Evolutionary conservation across 2,329 filamentous ascomycete genomes (phyloP).

Genomic region (Pezizomycotina sp.): DNA sequence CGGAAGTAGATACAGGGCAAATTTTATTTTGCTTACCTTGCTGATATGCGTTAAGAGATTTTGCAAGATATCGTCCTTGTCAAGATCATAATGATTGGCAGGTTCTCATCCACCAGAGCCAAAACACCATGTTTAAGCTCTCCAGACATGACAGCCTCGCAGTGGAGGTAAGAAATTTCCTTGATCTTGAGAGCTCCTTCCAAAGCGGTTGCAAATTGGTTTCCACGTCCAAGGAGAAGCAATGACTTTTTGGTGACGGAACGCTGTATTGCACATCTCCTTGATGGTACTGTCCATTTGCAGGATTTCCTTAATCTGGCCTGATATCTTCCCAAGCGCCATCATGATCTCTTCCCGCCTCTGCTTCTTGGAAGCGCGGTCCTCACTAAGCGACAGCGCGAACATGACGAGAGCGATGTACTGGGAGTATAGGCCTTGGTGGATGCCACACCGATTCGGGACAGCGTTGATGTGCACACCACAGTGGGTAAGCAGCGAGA

Average conservation of each 20-base stretch:
- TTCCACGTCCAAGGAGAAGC: slow-evolving; percentile 80
- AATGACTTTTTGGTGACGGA: slow-evolving; percentile 97
- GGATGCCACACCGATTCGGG: slow-evolving; percentile 95
- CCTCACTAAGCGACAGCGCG: slow-evolving; percentile 85
- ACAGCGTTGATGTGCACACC: slow-evolving; percentile 99
- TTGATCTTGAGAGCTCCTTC: slow-evolving; percentile 99
- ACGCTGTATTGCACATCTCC: slow-evolving; percentile 73
- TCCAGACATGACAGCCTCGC: slow-evolving; percentile 98
- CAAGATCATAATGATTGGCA: slow-evolving; percentile 98
- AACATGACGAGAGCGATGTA: slow-evolving; percentile 99
- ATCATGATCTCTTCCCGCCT: slow-evolving; percentile 93
- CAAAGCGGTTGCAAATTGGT: slow-evolving; percentile 90
- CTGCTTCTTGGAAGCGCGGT: slow-evolving; percentile 84
- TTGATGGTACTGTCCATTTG: slow-evolving; percentile 89
- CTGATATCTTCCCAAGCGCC: slow-evolving; percentile 70
- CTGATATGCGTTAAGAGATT: slow-evolving; percentile 98
- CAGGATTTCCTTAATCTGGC: slow-evolving; percentile 81
- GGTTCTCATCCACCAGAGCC: slow-evolving; percentile 91
- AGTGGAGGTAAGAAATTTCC: slow-evolving; percentile 98
- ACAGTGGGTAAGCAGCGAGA: slow-evolving; percentile 96
- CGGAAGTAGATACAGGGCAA: not conserved
- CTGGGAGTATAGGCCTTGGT: slow-evolving; percentile 97
- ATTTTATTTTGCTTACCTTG: slow-evolving; percentile 49
- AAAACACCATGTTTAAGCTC: slow-evolving; percentile 98
- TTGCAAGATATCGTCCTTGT: slow-evolving; percentile 86